phyloP scores from a whole-genome alignment of 768 basidiomycete species.

The Podaxis rugospora region DNA sequence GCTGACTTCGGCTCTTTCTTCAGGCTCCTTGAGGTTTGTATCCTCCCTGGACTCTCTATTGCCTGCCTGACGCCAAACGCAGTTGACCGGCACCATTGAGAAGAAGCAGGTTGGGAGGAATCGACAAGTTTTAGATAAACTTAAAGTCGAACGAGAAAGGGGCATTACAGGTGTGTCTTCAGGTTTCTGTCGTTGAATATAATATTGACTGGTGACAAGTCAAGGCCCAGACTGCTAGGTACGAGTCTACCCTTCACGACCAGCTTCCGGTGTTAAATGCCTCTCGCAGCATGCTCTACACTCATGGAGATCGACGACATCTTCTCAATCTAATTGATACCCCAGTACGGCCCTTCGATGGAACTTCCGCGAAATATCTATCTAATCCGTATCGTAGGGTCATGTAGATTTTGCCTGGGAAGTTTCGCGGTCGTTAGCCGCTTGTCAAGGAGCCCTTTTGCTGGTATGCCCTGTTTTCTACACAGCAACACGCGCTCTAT shows the following conservation, averaged over 20 bases:
- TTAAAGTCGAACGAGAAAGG: conserved; percentile 95
- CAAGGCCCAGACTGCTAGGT: conserved; percentile 95
- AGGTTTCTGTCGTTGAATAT: background rate
- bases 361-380: background rate
- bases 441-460: conserved; percentile 85
- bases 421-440: conserved; percentile 86
- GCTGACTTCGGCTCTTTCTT: conserved; percentile 1
- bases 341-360: conserved; percentile 47
- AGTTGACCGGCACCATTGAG: conserved; percentile 87
- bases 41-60: background rate
- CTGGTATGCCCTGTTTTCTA: conserved; percentile 28
- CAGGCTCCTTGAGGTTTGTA: conserved; percentile 69
- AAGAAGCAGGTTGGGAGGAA: conserved; percentile 63
- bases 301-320: conserved; percentile 47
- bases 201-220: conserved; percentile 39
- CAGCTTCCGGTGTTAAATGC: conserved; percentile 9
- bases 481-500: background rate
- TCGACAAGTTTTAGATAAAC: conserved; percentile 84
- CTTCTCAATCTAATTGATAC: conserved; percentile 96
- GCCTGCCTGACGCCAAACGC: conserved; percentile 18
- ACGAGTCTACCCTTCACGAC: background rate
- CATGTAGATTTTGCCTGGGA: conserved; percentile 99
- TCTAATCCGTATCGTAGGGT: conserved; percentile 41
- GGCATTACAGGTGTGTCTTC: conserved; percentile 80
- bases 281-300: conserved; percentile 69